Evolutionary conservation across 139 green algal species (phyloP).

Genomic region (Desmodesmus armatus): DNA sequence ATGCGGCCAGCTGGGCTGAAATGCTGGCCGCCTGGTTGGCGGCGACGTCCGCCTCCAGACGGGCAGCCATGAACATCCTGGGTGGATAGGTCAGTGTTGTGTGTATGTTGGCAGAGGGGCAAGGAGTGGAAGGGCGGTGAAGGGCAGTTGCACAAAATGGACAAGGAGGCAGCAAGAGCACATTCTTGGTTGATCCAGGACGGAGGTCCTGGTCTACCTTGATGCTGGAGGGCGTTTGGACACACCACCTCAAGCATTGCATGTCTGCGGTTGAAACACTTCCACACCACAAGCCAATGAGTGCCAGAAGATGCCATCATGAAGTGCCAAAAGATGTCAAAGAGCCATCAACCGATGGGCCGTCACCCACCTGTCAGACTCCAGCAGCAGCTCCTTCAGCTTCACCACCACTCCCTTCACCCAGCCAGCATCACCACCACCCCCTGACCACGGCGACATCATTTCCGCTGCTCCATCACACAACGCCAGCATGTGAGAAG

Average conservation of each 20-base stretch:
- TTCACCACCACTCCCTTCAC: constrained; percentile 22
- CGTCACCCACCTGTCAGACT: constrained; percentile 46
- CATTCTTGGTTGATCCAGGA: too few species aligned
- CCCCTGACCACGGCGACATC: too few species aligned
- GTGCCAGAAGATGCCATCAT: too few species aligned
- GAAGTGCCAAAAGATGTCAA: background rate
- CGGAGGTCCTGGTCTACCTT: too few species aligned
- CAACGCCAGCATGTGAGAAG: too few species aligned
- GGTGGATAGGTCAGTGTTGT: background rate
- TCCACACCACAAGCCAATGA: too few species aligned
- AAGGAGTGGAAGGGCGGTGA: background rate
- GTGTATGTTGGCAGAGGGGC: background rate
- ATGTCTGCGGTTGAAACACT: too few species aligned
- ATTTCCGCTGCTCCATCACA: too few species aligned
- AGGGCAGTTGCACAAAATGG: too few species aligned
- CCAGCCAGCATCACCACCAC: constrained; percentile 17
- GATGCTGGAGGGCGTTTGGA: too few species aligned
- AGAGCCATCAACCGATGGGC: too few species aligned
- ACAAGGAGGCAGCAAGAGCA: background rate
- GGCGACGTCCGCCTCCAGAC: constrained; percentile 11
- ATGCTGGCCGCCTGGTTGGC: constrained; percentile 10
- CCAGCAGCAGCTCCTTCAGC: constrained; percentile 38
- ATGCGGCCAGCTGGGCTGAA: constrained; percentile 30
- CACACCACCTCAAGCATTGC: too few species aligned
- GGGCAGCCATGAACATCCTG: background rate